phyloP scores from a whole-genome alignment of 2,329 filamentous ascomycete genomes.

The Sporothrix variecibatus region DNA sequence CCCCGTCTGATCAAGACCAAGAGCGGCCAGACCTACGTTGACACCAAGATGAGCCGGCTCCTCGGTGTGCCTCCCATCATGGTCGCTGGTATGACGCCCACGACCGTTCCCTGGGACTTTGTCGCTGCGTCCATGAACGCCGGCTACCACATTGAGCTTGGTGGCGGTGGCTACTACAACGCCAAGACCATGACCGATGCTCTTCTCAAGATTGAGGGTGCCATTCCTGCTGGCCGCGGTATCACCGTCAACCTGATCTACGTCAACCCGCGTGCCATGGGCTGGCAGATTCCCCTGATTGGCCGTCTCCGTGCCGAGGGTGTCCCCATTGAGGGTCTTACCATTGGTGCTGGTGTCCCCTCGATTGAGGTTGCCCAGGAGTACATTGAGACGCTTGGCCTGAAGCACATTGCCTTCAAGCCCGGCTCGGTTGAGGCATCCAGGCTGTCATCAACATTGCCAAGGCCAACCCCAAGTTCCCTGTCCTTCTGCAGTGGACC shows the following conservation, averaged over 20 bases:
- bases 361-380: conserved; percentile 91
- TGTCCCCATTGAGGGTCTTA: conserved; percentile 87
- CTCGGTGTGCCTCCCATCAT: conserved; percentile 83
- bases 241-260: conserved; percentile 92
- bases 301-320: conserved; percentile 79
- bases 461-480: conserved; percentile 90
- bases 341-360: conserved; percentile 89
- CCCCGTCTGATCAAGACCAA: conserved; percentile 88
- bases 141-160: conserved; percentile 91
- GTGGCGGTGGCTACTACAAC: conserved; percentile 86
- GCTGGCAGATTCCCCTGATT: conserved; percentile 86
- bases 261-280: conserved; percentile 85
- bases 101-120: conserved; percentile 87
- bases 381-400: conserved; percentile 87
- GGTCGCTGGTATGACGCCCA: conserved; percentile 92
- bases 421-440: conserved; percentile 87
- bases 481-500: conserved; percentile 93
- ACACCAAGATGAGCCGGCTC: conserved; percentile 92
- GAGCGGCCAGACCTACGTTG: conserved; percentile 84
- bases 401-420: conserved; percentile 95
- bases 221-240: conserved; percentile 80
- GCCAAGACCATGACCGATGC: conserved; percentile 81
- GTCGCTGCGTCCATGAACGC: conserved; percentile 91
- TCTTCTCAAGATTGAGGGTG: conserved; percentile 79
- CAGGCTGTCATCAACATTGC: conserved; percentile 90